Percentiles rank a stretch among this genome's conserved stretches.
Conservation (phyloP, 1,284 basidiomycete species). For the Moniliophthora roreri region DNA sequence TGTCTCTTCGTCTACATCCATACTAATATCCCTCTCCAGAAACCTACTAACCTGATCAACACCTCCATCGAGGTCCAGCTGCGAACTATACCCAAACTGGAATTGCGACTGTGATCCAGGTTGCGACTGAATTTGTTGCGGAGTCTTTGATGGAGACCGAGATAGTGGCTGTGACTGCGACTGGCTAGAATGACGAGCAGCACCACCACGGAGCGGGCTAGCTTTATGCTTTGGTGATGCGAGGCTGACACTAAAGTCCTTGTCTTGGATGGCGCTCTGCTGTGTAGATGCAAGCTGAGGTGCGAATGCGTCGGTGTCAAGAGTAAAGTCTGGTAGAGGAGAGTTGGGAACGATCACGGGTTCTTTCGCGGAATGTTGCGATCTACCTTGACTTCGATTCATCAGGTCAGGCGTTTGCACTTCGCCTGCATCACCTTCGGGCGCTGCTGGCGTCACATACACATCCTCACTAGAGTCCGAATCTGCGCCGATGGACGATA, state of each 20-base stretch:
- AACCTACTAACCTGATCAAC: conserved; percentile 29
- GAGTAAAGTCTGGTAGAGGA: conserved; percentile 13
- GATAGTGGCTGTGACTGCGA: not conserved
- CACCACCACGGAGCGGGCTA: not conserved
- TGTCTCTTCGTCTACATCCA: conserved; percentile 16
- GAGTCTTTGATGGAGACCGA: not conserved
- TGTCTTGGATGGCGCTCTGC: not conserved
- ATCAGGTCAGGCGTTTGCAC: not conserved
- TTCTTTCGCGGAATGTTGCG: not conserved
- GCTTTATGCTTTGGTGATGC: not conserved
- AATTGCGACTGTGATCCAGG: conserved; percentile 14
- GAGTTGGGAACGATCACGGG: conserved; percentile 2
- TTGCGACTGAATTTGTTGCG: not conserved
- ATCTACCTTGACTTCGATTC: not conserved
- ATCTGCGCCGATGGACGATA: too few species aligned
- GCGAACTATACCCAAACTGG: conserved; percentile 30
- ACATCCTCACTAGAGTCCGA: too few species aligned
- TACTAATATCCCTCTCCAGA: conserved; percentile 31
- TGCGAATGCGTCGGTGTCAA: conserved; percentile 8
- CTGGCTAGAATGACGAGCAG: conserved; percentile 5
- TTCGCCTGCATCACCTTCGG: not conserved
- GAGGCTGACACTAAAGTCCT: not conserved
- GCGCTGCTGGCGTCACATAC: too few species aligned
- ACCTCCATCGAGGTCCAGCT: conserved; percentile 30
- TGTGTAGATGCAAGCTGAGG: conserved; percentile 11